Percentiles rank a stretch among this genome's conserved stretches.
These are phyloP conservation scores for Calonectria honghensis DNA, from an alignment of 2,329 filamentous ascomycete species.

Conservation along the genomic window DNA sequence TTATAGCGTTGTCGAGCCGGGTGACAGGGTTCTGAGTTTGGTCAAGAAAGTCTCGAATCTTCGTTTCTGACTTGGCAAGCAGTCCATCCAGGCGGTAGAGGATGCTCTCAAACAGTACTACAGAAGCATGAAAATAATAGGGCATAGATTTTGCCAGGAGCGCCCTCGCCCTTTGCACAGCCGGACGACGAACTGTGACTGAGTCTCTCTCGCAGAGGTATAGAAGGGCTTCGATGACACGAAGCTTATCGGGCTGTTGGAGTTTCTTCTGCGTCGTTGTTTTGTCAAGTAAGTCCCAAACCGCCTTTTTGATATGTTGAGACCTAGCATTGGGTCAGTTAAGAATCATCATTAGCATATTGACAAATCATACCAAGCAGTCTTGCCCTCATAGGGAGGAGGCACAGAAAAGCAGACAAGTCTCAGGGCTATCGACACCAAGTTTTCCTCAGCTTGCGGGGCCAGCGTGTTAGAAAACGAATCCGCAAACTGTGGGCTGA, in stretches of 20 bases:
- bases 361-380: constrained; percentile 51
- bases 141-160: constrained; percentile 56
- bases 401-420: constrained; percentile 57
- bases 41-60: constrained; percentile 52
- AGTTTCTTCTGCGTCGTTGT: constrained; percentile 43
- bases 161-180: constrained; percentile 51
- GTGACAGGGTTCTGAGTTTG: constrained; percentile 43
- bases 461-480: constrained; percentile 25
- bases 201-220: constrained; percentile 59
- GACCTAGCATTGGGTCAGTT: constrained; percentile 44
- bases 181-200: constrained; percentile 49
- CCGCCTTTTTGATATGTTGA: constrained; percentile 47
- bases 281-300: constrained; percentile 55
- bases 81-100: constrained; percentile 54
- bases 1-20: constrained; percentile 55
- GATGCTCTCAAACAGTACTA: constrained; percentile 58
- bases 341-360: not conserved
- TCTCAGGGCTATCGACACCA: constrained; percentile 47
- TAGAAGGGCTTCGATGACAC: constrained; percentile 55
- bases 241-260: constrained; percentile 35
- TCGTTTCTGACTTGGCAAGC: constrained; percentile 52
- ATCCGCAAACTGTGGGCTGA: constrained; percentile 37
- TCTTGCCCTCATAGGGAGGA: constrained; percentile 58
- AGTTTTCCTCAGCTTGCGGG: constrained; percentile 45
- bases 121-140: constrained; percentile 57